Base-by-base conservation (phyloP, 2,329 filamentous ascomycete species). In the Colletotrichum godetiae region DNA sequence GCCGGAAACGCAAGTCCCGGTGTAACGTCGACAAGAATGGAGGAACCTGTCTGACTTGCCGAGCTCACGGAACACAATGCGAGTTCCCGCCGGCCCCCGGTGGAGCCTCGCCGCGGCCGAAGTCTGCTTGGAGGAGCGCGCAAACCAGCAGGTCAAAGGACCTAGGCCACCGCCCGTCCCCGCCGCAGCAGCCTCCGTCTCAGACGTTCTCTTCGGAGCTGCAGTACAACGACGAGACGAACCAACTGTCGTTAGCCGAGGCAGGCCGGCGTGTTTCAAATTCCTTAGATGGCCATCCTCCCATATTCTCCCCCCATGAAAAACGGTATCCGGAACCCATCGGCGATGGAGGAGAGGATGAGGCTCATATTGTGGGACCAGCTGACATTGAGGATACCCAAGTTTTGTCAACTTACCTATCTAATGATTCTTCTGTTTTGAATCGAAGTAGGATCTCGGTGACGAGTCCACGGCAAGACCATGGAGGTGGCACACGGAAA, bases 361-460 rank as follows among this genome's bases (percentile, higher is more conserved):
- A 84, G 74, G 82, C 85, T 1, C 87, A 90, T 75, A 90, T 92
- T 72, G 86, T 92, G 52, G 89, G 90, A 0, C 90, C 90, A 0
- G 88, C 89, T 8, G 85, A 88, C 11, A 89, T 88, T 7, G 88
- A 88, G 62, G 90, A 92, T 80, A 89, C 88, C 2, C 89, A 91
- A 70, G 85, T 92, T 8, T 83, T 92, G 59, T 87, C 90, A n/a
- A 86, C 89, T 58, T 74, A 74, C 29, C 53, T 74, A 1, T 74
- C 72, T 31, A 74, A 68, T n/a, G 68, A 72, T 42, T 62, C 68
- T 1, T 74, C 57, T 8, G 58, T 46, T 3, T 49, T 72, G 24
- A 72, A 52, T 19, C 53, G 72, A 33, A 53, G 68, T 15, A 67
- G 68, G 22, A 68, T 72, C 13, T 72, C 68, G 19, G 68, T 63